Percentiles rank a stretch among this genome's conserved stretches.
These are phyloP conservation scores for Aspergillus uvarum DNA, from an alignment of 2,329 filamentous ascomycete genomes.

Conservation along the genomic window DNA sequence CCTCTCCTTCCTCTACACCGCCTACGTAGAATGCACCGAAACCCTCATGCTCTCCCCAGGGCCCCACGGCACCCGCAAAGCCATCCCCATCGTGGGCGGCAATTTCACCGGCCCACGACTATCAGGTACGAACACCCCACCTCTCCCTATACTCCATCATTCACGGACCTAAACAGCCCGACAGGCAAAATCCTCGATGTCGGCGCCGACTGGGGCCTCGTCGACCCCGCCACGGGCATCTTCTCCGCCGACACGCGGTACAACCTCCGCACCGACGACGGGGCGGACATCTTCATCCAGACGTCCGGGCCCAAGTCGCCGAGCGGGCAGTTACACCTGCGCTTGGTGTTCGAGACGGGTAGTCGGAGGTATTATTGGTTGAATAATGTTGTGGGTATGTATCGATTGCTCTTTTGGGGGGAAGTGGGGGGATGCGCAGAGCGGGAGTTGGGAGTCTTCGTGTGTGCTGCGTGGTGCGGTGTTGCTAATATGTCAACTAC, in stretches of 20 bases:
- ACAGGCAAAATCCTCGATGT: conserved; percentile 24
- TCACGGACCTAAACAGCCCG: no score
- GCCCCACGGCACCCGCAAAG: conserved; percentile 21
- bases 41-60: conserved; percentile 19
- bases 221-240: conserved; percentile 24
- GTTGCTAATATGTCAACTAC: background rate
- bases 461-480: no score
- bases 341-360: conserved; percentile 25
- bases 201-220: conserved; percentile 28
- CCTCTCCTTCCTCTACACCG: conserved; percentile 26
- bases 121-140: conserved; percentile 11
- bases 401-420: background rate
- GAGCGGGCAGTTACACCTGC: conserved; percentile 23
- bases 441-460: background rate
- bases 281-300: conserved; percentile 24
- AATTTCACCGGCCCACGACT: conserved; percentile 29
- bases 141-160: no score
- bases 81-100: conserved; percentile 29
- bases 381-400: conserved; percentile 29
- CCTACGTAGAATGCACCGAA: conserved; percentile 23
- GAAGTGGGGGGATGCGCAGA: background rate
- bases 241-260: conserved; percentile 31
- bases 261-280: conserved; percentile 28
- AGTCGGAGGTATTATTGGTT: conserved; percentile 29
- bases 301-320: conserved; percentile 23